Percentiles rank a stretch among this genome's conserved stretches.
Evolutionary conservation across 257 asterid species (phyloP).

Genomic region (Solanum chaucha): DNA sequence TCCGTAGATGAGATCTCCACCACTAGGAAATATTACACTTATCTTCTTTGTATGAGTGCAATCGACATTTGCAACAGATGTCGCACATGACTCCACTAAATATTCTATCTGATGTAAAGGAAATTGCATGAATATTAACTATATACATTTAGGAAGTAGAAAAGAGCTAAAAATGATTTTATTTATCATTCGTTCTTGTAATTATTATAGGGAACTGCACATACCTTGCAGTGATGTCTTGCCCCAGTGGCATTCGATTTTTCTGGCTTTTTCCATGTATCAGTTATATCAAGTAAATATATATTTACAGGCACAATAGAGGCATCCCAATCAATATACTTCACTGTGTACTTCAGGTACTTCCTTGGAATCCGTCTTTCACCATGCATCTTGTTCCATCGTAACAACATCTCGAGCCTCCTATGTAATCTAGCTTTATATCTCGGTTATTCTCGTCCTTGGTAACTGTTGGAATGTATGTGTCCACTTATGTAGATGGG

Average conservation of each 20-base stretch:
- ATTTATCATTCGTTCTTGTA: not conserved
- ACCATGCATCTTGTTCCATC: too few relatives aligned
- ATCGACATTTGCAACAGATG: not conserved
- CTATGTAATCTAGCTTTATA: too few relatives aligned
- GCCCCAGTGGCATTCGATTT: constrained; percentile 1
- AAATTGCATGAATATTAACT: too few relatives aligned
- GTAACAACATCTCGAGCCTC: too few relatives aligned
- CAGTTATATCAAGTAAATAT: constrained; percentile 35
- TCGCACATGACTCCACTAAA: too few relatives aligned
- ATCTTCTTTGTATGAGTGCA: constrained; percentile 27
- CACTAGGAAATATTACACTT: constrained; percentile 26
- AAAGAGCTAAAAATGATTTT: not conserved
- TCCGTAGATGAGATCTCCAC: constrained; percentile 60
- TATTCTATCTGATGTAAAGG: too few relatives aligned
- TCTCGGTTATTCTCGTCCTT: too few relatives aligned
- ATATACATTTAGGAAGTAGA: too few relatives aligned
- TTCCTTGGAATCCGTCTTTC: too few relatives aligned
- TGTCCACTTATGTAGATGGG: too few relatives aligned
- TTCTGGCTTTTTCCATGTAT: constrained; percentile 18
- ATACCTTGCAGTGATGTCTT: constrained; percentile 27
- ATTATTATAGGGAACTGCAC: not conserved
- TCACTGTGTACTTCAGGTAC: constrained; percentile 16
- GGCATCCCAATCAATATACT: constrained; percentile 25
- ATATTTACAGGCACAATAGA: constrained; percentile 27
- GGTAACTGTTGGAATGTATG: too few relatives aligned